These are phyloP conservation scores for Solanum rostratum DNA, from an alignment of 257 asterid species.

Conservation along the genomic window DNA sequence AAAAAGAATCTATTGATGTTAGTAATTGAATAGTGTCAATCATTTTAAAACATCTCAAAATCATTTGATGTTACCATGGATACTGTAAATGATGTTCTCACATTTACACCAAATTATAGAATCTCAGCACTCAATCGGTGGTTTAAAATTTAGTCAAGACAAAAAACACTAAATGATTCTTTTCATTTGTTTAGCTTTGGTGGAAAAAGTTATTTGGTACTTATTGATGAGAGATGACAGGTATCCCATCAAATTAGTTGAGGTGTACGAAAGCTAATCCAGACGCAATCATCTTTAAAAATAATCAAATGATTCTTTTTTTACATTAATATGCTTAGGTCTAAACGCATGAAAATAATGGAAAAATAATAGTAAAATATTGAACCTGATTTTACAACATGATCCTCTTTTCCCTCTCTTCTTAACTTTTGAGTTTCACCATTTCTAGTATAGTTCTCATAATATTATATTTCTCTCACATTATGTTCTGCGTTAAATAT, in stretches of 20 bases:
- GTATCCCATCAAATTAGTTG: no score
- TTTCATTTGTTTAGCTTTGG: no score
- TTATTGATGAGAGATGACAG: no score
- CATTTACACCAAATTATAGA: background rate
- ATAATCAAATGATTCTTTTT: background rate
- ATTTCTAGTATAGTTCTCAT: no score
- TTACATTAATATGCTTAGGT: background rate
- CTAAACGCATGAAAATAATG: background rate
- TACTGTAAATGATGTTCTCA: background rate
- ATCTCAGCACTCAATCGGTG: background rate
- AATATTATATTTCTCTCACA: background rate
- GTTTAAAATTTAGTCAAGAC: no score
- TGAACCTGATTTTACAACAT: background rate
- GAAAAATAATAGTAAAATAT: background rate
- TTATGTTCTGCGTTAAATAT: background rate
- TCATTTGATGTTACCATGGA: background rate
- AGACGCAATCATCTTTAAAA: no score
- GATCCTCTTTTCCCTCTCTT: no score
- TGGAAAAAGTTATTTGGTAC: no score
- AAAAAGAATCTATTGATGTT: background rate
- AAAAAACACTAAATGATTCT: no score
- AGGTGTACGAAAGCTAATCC: no score
- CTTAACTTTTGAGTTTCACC: no score
- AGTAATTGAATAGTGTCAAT: background rate
- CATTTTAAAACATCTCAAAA: background rate